Conservation (phyloP, 495 filamentous ascomycete genomes). For the Rhypophila decipiens region DNA sequence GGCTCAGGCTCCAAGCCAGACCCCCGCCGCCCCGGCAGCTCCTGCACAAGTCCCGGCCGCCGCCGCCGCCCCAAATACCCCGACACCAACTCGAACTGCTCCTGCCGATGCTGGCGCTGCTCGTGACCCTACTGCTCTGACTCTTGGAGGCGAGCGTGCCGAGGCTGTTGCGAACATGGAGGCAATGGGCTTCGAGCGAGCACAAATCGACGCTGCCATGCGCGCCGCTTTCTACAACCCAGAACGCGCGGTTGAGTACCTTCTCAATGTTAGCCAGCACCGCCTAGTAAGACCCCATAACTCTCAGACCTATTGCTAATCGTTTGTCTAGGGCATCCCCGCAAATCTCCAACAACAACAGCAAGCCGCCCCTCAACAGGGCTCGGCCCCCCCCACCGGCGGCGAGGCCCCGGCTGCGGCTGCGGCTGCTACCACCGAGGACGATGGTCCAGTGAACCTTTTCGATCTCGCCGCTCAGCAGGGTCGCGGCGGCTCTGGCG, state of each 20-base stretch:
- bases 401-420: constrained; percentile 31
- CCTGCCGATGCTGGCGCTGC: constrained; percentile 36
- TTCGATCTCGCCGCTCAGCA: constrained; percentile 86
- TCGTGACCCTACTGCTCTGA: constrained; percentile 67
- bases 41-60: constrained; percentile 43
- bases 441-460: constrained; percentile 74
- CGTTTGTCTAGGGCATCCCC: constrained; percentile 75
- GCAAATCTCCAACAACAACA: constrained; percentile 61
- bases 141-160: constrained; percentile 75
- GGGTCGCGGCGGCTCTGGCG: constrained; percentile 42
- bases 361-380: constrained; percentile 30
- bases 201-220: constrained; percentile 87
- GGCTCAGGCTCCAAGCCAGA: constrained; percentile 54
- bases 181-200: constrained; percentile 85
- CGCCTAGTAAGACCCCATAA: too few species aligned
- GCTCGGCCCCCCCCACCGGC: constrained; percentile 27
- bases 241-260: constrained; percentile 93
- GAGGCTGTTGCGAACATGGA: constrained; percentile 93
- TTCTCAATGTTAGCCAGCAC: constrained; percentile 63
- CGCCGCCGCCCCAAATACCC: constrained; percentile 65
- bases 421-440: constrained; percentile 38
- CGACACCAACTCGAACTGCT: constrained; percentile 42
- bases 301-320: too few species aligned
- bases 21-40: constrained; percentile 55
- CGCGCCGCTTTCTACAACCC: constrained; percentile 94